These are phyloP conservation scores for Dissophora ornata DNA, from an alignment of 192 early-diverging fungal genomes.

Conservation along the genomic window DNA sequence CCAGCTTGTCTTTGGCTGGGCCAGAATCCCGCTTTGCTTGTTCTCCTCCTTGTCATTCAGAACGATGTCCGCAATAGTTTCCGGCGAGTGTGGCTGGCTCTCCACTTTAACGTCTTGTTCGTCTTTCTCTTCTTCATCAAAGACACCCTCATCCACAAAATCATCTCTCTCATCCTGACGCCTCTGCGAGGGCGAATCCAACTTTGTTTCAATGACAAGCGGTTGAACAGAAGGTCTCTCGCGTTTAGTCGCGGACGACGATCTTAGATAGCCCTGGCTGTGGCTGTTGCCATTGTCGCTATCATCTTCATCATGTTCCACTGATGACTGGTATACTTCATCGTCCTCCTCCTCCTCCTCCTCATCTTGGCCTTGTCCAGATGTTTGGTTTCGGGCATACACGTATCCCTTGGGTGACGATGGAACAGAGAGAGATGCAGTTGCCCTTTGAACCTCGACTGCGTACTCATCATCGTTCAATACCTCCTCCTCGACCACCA, in stretches of 20 bases:
- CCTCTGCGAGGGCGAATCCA: not conserved
- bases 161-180: not conserved
- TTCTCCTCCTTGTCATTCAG: not conserved
- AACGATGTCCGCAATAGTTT: not conserved
- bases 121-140: conserved; percentile 50
- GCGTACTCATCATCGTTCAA: conserved; percentile 31
- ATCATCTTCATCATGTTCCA: conserved; percentile 35
- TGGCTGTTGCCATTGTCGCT: conserved; percentile 1
- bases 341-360: conserved; percentile 27
- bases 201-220: not conserved
- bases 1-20: not conserved
- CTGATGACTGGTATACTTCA: conserved; percentile 48
- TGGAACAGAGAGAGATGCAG: not conserved
- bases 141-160: conserved; percentile 44
- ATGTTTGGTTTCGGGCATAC: no score
- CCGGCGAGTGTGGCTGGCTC: not conserved
- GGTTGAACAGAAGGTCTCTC: not conserved
- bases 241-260: not conserved
- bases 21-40: not conserved
- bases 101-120: conserved; percentile 3
- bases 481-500: conserved; percentile 34
- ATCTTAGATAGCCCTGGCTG: not conserved
- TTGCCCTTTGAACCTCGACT: conserved; percentile 19
- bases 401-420: not conserved
- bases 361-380: not conserved